Percentiles rank a stretch among this genome's conserved stretches.
Conservation (phyloP, 148 eudicot species). For the Rheum nobile region DNA sequence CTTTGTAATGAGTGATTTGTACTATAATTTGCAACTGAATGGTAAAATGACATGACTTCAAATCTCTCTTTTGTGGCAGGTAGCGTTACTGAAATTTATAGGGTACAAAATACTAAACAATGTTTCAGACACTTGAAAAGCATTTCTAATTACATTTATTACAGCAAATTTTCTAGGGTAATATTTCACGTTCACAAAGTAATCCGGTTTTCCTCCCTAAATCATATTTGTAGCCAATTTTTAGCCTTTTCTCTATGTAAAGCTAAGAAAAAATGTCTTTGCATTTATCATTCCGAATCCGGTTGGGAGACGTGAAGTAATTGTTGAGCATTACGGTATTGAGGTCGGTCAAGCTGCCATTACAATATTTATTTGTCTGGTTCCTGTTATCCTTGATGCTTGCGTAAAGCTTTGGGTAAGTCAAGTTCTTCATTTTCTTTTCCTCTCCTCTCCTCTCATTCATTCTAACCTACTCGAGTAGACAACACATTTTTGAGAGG, state of each 20-base stretch:
- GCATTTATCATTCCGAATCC: slow-evolving; percentile 94
- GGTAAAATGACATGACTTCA: too few relatives aligned
- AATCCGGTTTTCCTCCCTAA: neutral
- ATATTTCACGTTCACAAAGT: slow-evolving; percentile 5
- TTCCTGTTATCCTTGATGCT: slow-evolving; percentile 82
- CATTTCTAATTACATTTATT: slow-evolving; percentile 70
- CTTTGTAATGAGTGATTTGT: neutral
- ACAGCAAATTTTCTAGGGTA: slow-evolving; percentile 96
- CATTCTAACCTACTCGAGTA: neutral
- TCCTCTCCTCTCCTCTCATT: neutral
- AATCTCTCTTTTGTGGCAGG: slow-evolving; percentile 39
- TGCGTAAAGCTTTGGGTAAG: slow-evolving; percentile 99
- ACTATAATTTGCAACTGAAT: too few relatives aligned
- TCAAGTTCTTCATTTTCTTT: neutral
- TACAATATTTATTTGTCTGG: slow-evolving; percentile 65
- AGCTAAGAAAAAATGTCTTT: slow-evolving; percentile 3
- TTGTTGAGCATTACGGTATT: slow-evolving; percentile 84
- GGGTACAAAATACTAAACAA: slow-evolving; percentile 88
- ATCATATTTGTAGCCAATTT: neutral
- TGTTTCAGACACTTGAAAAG: slow-evolving; percentile 89
- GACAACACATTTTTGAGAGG: too few relatives aligned
- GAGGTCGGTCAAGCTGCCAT: slow-evolving; percentile 66
- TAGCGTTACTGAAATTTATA: slow-evolving; percentile 89
- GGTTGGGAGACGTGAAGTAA: slow-evolving; percentile 93
- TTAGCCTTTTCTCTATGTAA: neutral